Conservation (phyloP, 495 filamentous ascomycete species). For the Hyaloscypha variabilis region DNA sequence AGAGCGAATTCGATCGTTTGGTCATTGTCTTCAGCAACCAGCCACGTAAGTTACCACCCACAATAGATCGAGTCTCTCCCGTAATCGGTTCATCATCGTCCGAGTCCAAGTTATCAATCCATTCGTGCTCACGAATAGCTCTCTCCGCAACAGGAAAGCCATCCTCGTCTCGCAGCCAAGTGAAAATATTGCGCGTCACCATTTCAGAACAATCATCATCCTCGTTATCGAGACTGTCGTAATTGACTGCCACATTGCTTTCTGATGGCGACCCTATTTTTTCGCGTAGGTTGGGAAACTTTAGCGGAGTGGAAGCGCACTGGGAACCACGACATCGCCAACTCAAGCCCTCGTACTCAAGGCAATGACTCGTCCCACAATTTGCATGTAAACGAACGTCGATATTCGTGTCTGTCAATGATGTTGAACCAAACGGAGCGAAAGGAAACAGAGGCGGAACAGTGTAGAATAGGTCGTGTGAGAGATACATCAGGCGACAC, state of each 20-base stretch:
- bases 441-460: constrained; percentile 30
- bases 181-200: constrained; percentile 29
- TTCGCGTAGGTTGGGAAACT: constrained; percentile 27
- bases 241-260: constrained; percentile 15
- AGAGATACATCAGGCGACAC: constrained; percentile 31
- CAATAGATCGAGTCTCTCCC: constrained; percentile 23
- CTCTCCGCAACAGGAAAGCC: constrained; percentile 31
- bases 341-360: constrained; percentile 26
- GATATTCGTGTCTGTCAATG: constrained; percentile 25
- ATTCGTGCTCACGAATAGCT: constrained; percentile 27
- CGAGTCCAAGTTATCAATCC: constrained; percentile 31
- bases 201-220: constrained; percentile 29
- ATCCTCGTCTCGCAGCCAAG: constrained; percentile 29
- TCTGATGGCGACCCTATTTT: constrained; percentile 22
- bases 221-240: constrained; percentile 26
- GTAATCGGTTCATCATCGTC: constrained; percentile 27
- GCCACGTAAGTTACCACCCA: constrained; percentile 26
- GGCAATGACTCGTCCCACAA: constrained; percentile 23
- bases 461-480: constrained; percentile 26
- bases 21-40: constrained; percentile 28
- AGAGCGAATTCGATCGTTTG: constrained; percentile 26
- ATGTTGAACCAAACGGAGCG: constrained; percentile 28
- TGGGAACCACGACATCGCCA: constrained; percentile 22
- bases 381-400: constrained; percentile 28
- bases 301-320: constrained; percentile 8